Evolutionary conservation across 202 grass and related monocot species (phyloP).

Genomic region (Zoysia matrella): DNA sequence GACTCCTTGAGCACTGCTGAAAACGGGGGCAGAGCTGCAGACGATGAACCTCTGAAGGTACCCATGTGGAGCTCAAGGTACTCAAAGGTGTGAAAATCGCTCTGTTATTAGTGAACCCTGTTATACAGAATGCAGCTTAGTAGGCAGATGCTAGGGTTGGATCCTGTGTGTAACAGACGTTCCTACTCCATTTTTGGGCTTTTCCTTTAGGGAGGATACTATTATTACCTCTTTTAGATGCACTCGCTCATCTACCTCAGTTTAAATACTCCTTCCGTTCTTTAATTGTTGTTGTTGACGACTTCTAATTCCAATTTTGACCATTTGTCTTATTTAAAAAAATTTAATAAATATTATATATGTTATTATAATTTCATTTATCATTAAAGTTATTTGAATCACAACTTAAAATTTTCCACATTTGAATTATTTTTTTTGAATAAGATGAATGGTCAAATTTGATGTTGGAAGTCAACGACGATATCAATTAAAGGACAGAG

Average conservation of each 20-base stretch:
- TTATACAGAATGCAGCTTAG: constrained; percentile 58
- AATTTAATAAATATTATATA: too few species aligned
- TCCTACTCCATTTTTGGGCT: constrained; percentile 13
- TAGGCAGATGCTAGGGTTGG: constrained; percentile 58
- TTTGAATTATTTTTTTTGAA: too few species aligned
- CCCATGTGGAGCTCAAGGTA: constrained; percentile 72
- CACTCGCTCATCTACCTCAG: constrained; percentile 17
- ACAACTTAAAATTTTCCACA: too few species aligned
- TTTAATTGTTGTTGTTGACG: too few species aligned
- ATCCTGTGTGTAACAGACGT: constrained; percentile 19
- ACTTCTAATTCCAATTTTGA: too few species aligned
- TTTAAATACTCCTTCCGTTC: too few species aligned
- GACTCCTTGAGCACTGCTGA: constrained; percentile 54
- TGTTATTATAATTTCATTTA: too few species aligned
- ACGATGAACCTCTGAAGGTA: constrained; percentile 56
- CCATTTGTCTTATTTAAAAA: too few species aligned
- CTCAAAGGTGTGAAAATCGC: constrained; percentile 43
- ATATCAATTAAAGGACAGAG: too few species aligned
- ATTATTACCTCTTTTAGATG: constrained; percentile 30
- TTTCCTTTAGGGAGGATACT: constrained; percentile 21
- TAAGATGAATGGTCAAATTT: too few species aligned
- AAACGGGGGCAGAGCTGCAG: constrained; percentile 35
- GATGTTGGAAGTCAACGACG: too few species aligned
- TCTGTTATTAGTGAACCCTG: constrained; percentile 1
- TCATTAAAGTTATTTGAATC: too few species aligned